Evolutionary conservation across 1,139 yeast genomes (phyloP), one percentile per base, ranked within the genome.

Genomic region (Kodamaea sp.): DNA sequence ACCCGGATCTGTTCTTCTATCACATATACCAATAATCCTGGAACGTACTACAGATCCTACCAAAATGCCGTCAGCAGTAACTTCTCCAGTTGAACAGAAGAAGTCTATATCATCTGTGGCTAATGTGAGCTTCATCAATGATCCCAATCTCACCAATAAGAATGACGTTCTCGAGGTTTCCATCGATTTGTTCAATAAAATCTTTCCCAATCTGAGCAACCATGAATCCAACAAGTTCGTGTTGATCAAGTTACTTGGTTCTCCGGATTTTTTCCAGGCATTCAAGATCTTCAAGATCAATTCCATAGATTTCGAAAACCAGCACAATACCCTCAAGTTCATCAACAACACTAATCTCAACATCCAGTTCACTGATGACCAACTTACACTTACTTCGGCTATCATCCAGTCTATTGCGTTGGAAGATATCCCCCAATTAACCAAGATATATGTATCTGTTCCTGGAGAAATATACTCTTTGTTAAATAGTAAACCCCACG

Each of bases 381-480:
- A 60, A 29, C 51, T 70, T 35, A 70, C 76, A 1, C 51, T 70
- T 22, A 59, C 57, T 22, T 46, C 50, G 29, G 48, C 67, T 46
- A 44, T 63, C 10, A 47, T 70, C 4, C 69, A 63, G 41, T 53
- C 68, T 2, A 58, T 69, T 6, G 47, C 48, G 23, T 25, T 29
- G 3, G 28, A 32, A 2, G 51, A 52, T 21, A 63, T 70, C 11
- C 68, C 71, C 0, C 20, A 22, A n/a, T 51, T 70, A 15, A 46
- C 53, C 1, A 58, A 55, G 34, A 47, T 68, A 4, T 68, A 61
- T 36, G 63, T 76, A 2, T 54, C 68, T 1, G 69, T 73, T n/a
- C 80, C 81, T 0, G 41, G 44, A 5, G 70, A 64, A 27, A 63
- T 76, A 6, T 76, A 71, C 44, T 48, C 54, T 4, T 48, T 76